phyloP scores from a whole-genome alignment of 169 alveolate species.

The Hepatocystis sp. region DNA sequence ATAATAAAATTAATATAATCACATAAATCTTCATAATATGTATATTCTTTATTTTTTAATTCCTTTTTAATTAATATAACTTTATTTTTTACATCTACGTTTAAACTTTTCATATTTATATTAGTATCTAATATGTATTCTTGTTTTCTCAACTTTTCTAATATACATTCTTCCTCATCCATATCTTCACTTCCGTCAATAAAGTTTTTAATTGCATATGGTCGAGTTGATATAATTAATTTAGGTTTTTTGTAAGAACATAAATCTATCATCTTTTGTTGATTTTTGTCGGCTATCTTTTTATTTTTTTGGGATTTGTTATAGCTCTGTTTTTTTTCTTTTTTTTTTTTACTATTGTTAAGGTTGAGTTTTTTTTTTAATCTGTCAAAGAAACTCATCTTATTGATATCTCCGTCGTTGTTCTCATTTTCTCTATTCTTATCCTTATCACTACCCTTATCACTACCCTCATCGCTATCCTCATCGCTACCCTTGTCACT shows the following conservation, averaged over 20 bases:
- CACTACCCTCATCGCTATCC: no score
- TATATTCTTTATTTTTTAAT: conserved; percentile 62
- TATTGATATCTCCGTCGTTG: background rate
- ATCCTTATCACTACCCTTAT: no score
- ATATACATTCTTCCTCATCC: conserved; percentile 24
- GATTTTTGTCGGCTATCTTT: background rate
- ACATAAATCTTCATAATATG: conserved; percentile 67
- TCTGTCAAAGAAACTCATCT: no score
- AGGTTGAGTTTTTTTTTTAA: no score
- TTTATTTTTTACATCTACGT: conserved; percentile 49
- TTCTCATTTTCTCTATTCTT: background rate
- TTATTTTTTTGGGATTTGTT: background rate
- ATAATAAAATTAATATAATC: conserved; percentile 64
- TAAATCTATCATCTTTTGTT: background rate
- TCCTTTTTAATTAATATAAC: conserved; percentile 32
- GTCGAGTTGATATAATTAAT: conserved; percentile 13
- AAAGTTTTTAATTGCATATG: conserved; percentile 35
- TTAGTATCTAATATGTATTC: conserved; percentile 48
- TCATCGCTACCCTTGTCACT: background rate
- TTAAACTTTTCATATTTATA: conserved; percentile 36
- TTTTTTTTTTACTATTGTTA: background rate
- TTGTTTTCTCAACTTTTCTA: conserved; percentile 18
- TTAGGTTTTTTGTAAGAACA: background rate
- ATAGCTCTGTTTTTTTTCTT: background rate
- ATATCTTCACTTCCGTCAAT: conserved; percentile 4